These are phyloP conservation scores for Fusarium coicis DNA, from an alignment of 2,329 filamentous ascomycete species.

Conservation along the genomic window DNA sequence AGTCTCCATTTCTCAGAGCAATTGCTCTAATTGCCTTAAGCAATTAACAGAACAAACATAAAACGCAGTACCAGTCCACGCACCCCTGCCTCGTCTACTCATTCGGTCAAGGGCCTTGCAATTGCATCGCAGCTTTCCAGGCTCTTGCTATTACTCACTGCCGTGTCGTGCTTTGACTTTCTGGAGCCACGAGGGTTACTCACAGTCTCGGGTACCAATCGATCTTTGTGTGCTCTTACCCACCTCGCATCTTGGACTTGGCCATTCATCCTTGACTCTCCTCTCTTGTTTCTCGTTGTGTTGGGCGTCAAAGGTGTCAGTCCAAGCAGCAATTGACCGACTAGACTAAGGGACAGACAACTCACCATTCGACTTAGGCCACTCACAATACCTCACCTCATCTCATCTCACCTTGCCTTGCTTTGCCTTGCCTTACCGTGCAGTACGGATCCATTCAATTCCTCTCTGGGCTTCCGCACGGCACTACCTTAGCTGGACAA, in stretches of 20 bases:
- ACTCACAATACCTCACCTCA: conserved; percentile 12
- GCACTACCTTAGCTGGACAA: conserved; percentile 22
- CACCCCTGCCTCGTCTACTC: conserved; percentile 3
- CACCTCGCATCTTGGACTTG: conserved; percentile 20
- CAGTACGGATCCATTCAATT: conserved; percentile 1
- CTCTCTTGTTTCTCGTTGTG: conserved; percentile 10
- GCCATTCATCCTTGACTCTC: background rate
- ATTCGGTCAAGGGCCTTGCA: background rate
- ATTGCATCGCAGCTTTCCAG: conserved; percentile 11
- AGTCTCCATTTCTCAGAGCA: conserved; percentile 16
- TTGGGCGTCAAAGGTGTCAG: conserved; percentile 31
- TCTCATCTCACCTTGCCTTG: background rate
- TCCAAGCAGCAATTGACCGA: conserved; percentile 33
- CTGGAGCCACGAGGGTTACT: conserved; percentile 13
- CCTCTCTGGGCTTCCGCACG: conserved; percentile 20
- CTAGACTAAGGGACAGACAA: conserved; percentile 32
- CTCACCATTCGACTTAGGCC: conserved; percentile 29
- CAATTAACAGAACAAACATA: conserved; percentile 5
- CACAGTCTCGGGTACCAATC: conserved; percentile 22
- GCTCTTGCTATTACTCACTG: conserved; percentile 3
- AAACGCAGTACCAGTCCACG: background rate
- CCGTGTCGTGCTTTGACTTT: background rate
- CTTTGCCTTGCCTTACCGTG: background rate
- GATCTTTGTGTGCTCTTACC: conserved; percentile 22
- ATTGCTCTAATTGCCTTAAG: conserved; percentile 29